phyloP scores from a whole-genome alignment of 164 flowering plant species.

The Liquidambar formosana region DNA sequence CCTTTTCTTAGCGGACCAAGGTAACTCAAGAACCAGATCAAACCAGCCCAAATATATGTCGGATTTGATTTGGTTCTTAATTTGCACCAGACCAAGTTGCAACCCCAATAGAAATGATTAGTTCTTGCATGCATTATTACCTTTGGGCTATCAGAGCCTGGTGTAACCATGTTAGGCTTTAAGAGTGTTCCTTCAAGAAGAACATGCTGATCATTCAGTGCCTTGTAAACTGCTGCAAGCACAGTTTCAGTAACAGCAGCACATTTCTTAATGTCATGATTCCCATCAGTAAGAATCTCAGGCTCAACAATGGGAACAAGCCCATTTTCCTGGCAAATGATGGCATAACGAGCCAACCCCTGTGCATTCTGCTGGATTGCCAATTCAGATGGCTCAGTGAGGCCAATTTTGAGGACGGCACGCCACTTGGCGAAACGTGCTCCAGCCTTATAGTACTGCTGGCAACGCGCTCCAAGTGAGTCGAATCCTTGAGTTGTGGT shows the following conservation, averaged over 20 bases:
- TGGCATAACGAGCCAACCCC: slow-evolving; percentile 82
- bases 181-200: slow-evolving; percentile 81
- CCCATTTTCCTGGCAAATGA: slow-evolving; percentile 85
- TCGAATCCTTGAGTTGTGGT: slow-evolving; percentile 85
- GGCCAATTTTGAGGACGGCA: slow-evolving; percentile 79
- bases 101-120: too few relatives aligned
- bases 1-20: too few relatives aligned
- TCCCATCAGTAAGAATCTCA: slow-evolving; percentile 71
- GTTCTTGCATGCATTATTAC: slow-evolving; percentile 31
- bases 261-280: slow-evolving; percentile 65
- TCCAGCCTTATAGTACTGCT: slow-evolving; percentile 79
- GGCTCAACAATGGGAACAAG: slow-evolving; percentile 90
- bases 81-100: too few relatives aligned
- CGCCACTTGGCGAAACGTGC: slow-evolving; percentile 91
- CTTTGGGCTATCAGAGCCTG: slow-evolving; percentile 85
- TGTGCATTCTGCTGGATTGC: slow-evolving; percentile 76
- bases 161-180: slow-evolving; percentile 89
- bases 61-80: too few relatives aligned
- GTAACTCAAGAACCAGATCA: too few relatives aligned
- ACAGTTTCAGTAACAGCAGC: slow-evolving; percentile 76
- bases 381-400: slow-evolving; percentile 66
- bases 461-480: slow-evolving; percentile 62
- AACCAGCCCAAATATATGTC: too few relatives aligned
- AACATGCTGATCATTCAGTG: slow-evolving; percentile 83
- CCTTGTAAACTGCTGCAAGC: slow-evolving; percentile 80